Base-by-base conservation (phyloP, 306 rosid species). In the Vigna trinervia region DNA sequence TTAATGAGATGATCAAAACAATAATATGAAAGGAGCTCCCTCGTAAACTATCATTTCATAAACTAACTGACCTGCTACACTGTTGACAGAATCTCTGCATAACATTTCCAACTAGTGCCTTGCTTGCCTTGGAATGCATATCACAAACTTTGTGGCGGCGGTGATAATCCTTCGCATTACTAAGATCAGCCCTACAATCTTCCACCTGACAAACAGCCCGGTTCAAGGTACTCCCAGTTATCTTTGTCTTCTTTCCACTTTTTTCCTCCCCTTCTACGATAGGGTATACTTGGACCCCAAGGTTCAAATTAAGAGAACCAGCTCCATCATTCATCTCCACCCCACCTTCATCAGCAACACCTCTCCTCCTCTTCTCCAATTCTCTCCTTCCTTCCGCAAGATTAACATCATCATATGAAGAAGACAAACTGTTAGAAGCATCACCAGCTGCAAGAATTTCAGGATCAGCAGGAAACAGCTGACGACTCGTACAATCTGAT, bases 51-150 rank as follows among this genome's bases (percentile, higher is more conserved):
- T 15, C 5, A 75, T 50, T 65, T 75, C 17, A 71, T 14, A 81
- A 86, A 46, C 75, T 64, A 80, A 84, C 90, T 84, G 69, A 94
- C 98, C 98, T 90, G 92, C 98, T 94, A 78, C 98, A 94, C 86
- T 94, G 98, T 51, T 94, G 98, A 85, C 98, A 94, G 74, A 94
- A 94, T 58, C 98, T 83, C 85, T 94, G 97, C 98, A 94, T 68
- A 71, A 88, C 87, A 79, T 74, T 90, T 36, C 93, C 97, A 32
- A 94, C 98, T 23, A 78, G 86, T 5, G 98, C 98, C 67, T 80
- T 82, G 78, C 75, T 85, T 20, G 96, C 93, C 86, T 92, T 94
- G 39, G 98, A 92, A 90, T 94, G 98, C 80, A 86, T 52, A 32
- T 87, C 93, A 57, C 98, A 94, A 57, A 94, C 98, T 85, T 90